A percentile compares a stretch with the other conserved stretches of the same genome.
Evolutionary conservation across 352 stramenopile genomes (phyloP).

Genomic region (Phytophthora colocasiae): DNA sequence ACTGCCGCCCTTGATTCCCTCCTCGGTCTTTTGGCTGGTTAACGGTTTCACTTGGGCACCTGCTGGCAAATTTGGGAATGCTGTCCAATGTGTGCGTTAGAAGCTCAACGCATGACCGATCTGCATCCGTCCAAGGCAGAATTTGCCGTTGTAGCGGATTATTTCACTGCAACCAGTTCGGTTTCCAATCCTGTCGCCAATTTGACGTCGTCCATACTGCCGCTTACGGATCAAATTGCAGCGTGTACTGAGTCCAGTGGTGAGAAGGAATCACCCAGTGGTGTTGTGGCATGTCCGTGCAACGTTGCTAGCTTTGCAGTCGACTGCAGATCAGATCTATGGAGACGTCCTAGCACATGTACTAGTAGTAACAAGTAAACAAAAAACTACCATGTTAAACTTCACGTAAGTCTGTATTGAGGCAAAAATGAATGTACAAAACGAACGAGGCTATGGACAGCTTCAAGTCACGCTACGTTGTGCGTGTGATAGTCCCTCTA

Average conservation of each 20-base stretch:
- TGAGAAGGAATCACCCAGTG: not conserved
- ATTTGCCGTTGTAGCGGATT: conserved; percentile 35
- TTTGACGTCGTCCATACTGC: not conserved
- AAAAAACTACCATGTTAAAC: conserved; percentile 16
- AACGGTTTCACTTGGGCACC: no score
- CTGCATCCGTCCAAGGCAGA: conserved; percentile 30
- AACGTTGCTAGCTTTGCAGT: no score
- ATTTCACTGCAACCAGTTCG: conserved; percentile 1
- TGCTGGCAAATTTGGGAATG: no score
- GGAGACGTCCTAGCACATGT: conserved; percentile 8
- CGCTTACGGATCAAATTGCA: not conserved
- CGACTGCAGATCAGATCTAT: conserved; percentile 13
- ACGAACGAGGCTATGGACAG: conserved; percentile 29
- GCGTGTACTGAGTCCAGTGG: not conserved
- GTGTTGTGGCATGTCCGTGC: not conserved
- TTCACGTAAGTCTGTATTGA: conserved; percentile 44
- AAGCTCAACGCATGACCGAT: conserved; percentile 31
- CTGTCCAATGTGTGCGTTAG: conserved; percentile 29
- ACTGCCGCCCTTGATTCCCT: no score
- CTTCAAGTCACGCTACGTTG: conserved; percentile 19
- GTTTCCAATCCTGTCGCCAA: not conserved
- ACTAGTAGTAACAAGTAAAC: not conserved
- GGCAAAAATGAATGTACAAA: conserved; percentile 39
- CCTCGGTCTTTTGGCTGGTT: no score
- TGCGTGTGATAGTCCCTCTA: conserved; percentile 21